A percentile compares a stretch with the other conserved stretches of the same genome.
Evolutionary conservation across 2,329 filamentous ascomycete genomes (phyloP).

Genomic region (Phialophora expanda): DNA sequence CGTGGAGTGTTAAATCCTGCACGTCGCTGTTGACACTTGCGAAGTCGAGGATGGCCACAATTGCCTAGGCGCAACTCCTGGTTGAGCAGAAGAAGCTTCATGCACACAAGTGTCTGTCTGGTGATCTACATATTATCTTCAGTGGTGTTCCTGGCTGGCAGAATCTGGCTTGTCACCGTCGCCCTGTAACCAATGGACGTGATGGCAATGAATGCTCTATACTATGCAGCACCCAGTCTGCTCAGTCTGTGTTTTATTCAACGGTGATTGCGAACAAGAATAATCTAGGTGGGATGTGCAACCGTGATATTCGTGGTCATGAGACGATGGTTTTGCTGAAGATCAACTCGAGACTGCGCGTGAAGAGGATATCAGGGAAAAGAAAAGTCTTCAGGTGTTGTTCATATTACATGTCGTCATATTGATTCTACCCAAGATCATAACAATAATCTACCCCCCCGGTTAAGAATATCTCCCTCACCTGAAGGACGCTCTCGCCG

Average conservation of each 20-base stretch:
- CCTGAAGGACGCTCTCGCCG: background rate
- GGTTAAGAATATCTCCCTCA: slow-evolving; percentile 6
- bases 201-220: too few species aligned
- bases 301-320: background rate
- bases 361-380: background rate
- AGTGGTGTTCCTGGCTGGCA: background rate
- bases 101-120: background rate
- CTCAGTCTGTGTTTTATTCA: too few species aligned
- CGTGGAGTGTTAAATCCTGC: background rate
- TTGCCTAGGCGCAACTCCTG: background rate
- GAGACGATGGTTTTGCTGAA: background rate
- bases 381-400: background rate
- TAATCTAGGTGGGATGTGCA: too few species aligned
- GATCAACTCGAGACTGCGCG: background rate
- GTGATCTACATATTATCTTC: background rate
- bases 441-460: slow-evolving; percentile 5
- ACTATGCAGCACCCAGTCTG: too few species aligned
- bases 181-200: background rate
- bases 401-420: slow-evolving; percentile 21
- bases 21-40: background rate
- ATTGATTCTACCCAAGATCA: slow-evolving; percentile 21
- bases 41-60: background rate
- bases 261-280: too few species aligned
- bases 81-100: background rate
- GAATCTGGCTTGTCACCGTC: slow-evolving; percentile 1